These are phyloP conservation scores for Globisporangium spinosum DNA, from an alignment of 352 stramenopile species.

Conservation along the genomic window DNA sequence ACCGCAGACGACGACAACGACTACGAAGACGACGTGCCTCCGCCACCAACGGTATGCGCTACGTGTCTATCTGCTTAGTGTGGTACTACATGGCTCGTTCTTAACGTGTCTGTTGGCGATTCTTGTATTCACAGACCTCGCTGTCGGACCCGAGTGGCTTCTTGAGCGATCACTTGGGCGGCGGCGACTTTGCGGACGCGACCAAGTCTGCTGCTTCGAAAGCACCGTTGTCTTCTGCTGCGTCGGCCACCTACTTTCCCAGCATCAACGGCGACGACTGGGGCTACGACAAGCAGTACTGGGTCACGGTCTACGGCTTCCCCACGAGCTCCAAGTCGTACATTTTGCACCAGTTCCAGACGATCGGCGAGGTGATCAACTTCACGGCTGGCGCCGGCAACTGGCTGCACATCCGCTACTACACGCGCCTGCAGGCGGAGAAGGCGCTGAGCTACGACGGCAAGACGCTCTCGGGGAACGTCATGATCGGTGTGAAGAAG, in stretches of 20 bases:
- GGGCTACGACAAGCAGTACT: conserved; percentile 80
- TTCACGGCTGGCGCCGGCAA: conserved; percentile 66
- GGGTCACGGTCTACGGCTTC: conserved; percentile 83
- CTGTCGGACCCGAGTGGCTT: conserved; percentile 43
- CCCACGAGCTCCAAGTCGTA: conserved; percentile 52
- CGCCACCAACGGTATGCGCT: conserved; percentile 45
- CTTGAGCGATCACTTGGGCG: conserved; percentile 30
- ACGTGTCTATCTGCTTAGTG: background rate
- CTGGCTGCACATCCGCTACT: conserved; percentile 79
- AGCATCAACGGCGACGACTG: conserved; percentile 65
- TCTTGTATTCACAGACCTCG: conserved; percentile 26
- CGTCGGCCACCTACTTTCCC: conserved; percentile 31
- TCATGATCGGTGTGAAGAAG: conserved; percentile 84
- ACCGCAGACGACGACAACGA: conserved; percentile 19
- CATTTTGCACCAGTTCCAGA: conserved; percentile 76
- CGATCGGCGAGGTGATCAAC: conserved; percentile 66
- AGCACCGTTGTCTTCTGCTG: background rate
- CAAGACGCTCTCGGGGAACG: conserved; percentile 46
- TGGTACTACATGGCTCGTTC: background rate
- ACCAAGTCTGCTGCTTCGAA: conserved; percentile 8
- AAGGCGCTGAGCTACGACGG: conserved; percentile 75
- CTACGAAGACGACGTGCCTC: conserved; percentile 49
- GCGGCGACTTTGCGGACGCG: conserved; percentile 24
- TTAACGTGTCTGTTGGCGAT: background rate
- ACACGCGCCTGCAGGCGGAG: conserved; percentile 75